Conservation (phyloP, 1,284 basidiomycete species). For the Cryptococcus maquisensis region DNA sequence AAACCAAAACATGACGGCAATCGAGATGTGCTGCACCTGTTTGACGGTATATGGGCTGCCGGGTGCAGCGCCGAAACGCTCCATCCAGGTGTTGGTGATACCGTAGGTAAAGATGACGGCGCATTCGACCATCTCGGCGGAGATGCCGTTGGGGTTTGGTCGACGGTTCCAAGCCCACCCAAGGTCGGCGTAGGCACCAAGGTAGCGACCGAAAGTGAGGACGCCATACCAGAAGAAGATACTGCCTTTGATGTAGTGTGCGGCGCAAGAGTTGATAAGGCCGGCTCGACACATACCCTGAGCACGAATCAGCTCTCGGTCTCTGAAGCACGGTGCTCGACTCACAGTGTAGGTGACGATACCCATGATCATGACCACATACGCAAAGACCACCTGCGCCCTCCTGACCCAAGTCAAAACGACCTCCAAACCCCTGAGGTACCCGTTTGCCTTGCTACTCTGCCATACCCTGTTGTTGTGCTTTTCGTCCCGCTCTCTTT, state of each 20-base stretch:
- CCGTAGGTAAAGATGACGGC: constrained; percentile 85
- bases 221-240: constrained; percentile 92
- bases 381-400: constrained; percentile 37
- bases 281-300: constrained; percentile 46
- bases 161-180: constrained; percentile 92
- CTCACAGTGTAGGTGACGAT: constrained; percentile 35
- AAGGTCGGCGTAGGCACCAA: constrained; percentile 78
- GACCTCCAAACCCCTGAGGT: constrained; percentile 20
- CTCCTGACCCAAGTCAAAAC: constrained; percentile 35
- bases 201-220: constrained; percentile 81
- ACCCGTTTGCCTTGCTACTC: constrained; percentile 4
- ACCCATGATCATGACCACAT: constrained; percentile 34
- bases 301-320: neutral
- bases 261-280: constrained; percentile 76
- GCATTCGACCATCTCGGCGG: constrained; percentile 85
- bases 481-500: neutral
- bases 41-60: constrained; percentile 87
- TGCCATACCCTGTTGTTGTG: constrained; percentile 5
- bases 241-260: constrained; percentile 88
- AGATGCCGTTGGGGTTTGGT: constrained; percentile 48
- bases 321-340: neutral
- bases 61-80: constrained; percentile 75
- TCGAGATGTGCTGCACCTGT: constrained; percentile 91
- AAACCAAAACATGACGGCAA: constrained; percentile 86
- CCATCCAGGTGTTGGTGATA: constrained; percentile 93